Evolutionary conservation across 192 early-diverging fungal species (phyloP), one percentile per base, ranked within the genome.

Genomic region (Paraglomus occultum): DNA sequence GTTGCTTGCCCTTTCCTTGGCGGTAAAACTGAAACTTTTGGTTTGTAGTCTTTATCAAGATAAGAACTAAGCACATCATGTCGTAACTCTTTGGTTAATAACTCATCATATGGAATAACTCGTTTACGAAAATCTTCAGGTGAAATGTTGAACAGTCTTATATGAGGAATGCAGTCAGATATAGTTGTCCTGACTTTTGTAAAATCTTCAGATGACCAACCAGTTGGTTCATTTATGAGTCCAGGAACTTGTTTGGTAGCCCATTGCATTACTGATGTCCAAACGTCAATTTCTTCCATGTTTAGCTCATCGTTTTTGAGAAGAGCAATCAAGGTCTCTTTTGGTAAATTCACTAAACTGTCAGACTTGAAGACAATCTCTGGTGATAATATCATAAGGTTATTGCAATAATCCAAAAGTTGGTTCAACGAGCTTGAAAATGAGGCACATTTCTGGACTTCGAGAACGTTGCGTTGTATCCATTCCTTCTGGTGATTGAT

Each of bases 201-300:
- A 18, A 62, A 62, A 62, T 62, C 42, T 17, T 62, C 8, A 20
- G 20, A 18, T 10, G 42, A 22, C 60, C 60, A 62, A 14, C 6
- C 14, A 45, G 14, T 6, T 11, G 15, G 12, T n/a, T 53, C 11
- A 12, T 23, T 3, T 18, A 17, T n/a, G 10, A 62, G 20, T 6
- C 17, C n/a, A 6, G 43, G 60, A 22, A 8, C 23, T 46, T 46
- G 60, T 6, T 8, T 17, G 11, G 20, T 42, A 46, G 43, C 60
- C 60, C 60, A 62, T 47, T 62, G 15, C 11, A 62, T 45, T 22
- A 62, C 60, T 7, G 43, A n/a, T 22, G 43, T 31, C 60, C 45
- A 62, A 62, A 62, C 18, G 20, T 45, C 60, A n/a, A 44, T 45
- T 44, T 62, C 60, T 20, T 62, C 40, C 8, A 62, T n/a, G 5